These are phyloP conservation scores for Exophiala sideris DNA, from an alignment of 2,329 filamentous ascomycete species.

Conservation along the genomic window DNA sequence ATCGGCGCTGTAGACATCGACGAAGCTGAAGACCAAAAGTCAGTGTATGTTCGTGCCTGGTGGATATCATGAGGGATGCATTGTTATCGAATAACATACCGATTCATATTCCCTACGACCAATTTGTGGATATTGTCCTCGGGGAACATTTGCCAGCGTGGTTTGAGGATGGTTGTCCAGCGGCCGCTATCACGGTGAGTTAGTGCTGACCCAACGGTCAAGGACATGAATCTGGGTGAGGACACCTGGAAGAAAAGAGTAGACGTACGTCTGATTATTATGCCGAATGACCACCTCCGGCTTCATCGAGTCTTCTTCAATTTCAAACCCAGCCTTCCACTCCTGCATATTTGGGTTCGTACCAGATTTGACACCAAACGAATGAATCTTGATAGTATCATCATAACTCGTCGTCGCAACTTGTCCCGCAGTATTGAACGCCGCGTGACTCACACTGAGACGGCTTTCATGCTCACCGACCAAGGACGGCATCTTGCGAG, in stretches of 20 bases:
- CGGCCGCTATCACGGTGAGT: constrained; percentile 17
- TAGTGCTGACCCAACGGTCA: not conserved
- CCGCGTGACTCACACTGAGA: constrained; percentile 86
- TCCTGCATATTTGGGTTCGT: constrained; percentile 39
- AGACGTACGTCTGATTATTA: constrained; percentile 93
- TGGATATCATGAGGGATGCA: not conserved
- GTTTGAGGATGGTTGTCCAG: constrained; percentile 55
- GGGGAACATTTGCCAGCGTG: constrained; percentile 85
- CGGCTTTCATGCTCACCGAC: constrained; percentile 78
- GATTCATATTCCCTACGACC: constrained; percentile 94
- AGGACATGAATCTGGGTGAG: not conserved
- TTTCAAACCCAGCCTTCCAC: constrained; percentile 58
- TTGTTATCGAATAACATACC: constrained; percentile 35
- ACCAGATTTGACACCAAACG: constrained; percentile 54
- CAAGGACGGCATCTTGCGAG: constrained; percentile 63
- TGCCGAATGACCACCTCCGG: constrained; percentile 70
- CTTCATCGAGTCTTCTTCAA: constrained; percentile 62
- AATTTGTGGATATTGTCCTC: constrained; percentile 79
- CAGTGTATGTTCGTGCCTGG: not conserved
- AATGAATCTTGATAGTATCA: constrained; percentile 89
- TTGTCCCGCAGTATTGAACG: constrained; percentile 80
- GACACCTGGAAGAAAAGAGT: constrained; percentile 26
- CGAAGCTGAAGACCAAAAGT: constrained; percentile 56
- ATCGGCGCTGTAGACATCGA: constrained; percentile 79
- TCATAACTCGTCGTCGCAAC: constrained; percentile 93